These are phyloP conservation scores for Talaromyces atroroseus DNA, from an alignment of 2,329 filamentous ascomycete species.

Conservation along the genomic window DNA sequence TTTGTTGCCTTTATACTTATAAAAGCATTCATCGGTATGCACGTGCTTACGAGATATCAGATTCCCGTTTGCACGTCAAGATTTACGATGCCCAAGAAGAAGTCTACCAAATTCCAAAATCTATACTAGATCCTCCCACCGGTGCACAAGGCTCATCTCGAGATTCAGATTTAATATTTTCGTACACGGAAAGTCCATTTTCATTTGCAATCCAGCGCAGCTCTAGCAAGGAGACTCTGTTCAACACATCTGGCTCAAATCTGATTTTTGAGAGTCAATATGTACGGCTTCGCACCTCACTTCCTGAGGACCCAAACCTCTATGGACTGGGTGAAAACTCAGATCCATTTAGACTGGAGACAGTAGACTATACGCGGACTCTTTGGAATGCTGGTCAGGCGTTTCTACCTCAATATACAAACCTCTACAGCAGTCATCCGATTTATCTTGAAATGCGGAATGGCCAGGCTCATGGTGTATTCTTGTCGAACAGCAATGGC, in stretches of 20 bases:
- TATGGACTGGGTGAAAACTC: conserved; percentile 77
- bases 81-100: conserved; percentile 65
- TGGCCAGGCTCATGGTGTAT: conserved; percentile 56
- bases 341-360: conserved; percentile 63
- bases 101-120: conserved; percentile 69
- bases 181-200: conserved; percentile 55
- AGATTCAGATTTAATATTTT: conserved; percentile 40
- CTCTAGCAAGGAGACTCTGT: conserved; percentile 42
- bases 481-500: conserved; percentile 66
- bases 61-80: conserved; percentile 61
- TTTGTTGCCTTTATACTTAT: background rate
- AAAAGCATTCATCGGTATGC: background rate
- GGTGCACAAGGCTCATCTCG: conserved; percentile 36
- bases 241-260: conserved; percentile 62
- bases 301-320: conserved; percentile 63
- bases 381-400: conserved; percentile 66
- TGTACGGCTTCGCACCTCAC: conserved; percentile 63
- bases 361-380: conserved; percentile 63
- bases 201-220: conserved; percentile 55
- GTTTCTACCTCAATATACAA: conserved; percentile 54
- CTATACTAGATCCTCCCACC: conserved; percentile 58
- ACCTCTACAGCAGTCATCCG: conserved; percentile 68
- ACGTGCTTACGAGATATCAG: background rate
- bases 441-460: conserved; percentile 69
- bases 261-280: conserved; percentile 76